These are phyloP conservation scores for Xylaria sp. DNA, from an alignment of 2,329 filamentous ascomycete genomes.

Conservation along the genomic window DNA sequence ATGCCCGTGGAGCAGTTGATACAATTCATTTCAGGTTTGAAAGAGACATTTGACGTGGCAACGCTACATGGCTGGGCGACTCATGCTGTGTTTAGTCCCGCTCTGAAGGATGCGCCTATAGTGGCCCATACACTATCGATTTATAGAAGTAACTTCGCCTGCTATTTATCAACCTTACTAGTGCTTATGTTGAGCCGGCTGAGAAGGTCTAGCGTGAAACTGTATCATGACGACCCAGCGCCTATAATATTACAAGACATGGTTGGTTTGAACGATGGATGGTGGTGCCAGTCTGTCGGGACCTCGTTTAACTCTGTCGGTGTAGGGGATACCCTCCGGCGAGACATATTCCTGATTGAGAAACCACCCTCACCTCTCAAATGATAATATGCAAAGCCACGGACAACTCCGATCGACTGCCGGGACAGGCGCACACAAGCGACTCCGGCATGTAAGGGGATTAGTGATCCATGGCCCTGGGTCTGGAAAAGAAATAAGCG, in stretches of 20 bases:
- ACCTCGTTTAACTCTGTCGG: constrained; percentile 29
- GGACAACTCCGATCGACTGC: not conserved
- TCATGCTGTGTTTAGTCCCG: constrained; percentile 6
- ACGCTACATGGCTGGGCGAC: constrained; percentile 11
- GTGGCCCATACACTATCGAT: constrained; percentile 12
- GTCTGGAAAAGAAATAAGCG: constrained; percentile 27
- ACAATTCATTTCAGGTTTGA: not conserved
- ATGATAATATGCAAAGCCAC: constrained; percentile 2
- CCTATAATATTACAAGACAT: constrained; percentile 21
- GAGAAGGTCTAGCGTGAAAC: constrained; percentile 22
- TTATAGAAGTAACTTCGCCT: not conserved
- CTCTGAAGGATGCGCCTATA: constrained; percentile 14
- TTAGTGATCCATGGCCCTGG: constrained; percentile 26
- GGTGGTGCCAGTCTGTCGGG: constrained; percentile 31
- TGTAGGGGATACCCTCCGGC: constrained; percentile 9
- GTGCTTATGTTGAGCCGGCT: constrained; percentile 28
- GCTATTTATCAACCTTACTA: constrained; percentile 11
- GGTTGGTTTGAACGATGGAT: constrained; percentile 18
- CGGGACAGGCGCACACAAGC: not conserved
- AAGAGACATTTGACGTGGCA: constrained; percentile 23
- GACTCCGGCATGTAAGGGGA: constrained; percentile 8
- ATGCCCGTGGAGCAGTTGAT: constrained; percentile 1
- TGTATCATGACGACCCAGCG: constrained; percentile 21
- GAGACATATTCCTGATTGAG: not conserved
- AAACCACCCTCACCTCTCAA: not conserved